Evolutionary conservation across 306 rosid species (phyloP).

Genomic region (Cajanus cajan): DNA sequence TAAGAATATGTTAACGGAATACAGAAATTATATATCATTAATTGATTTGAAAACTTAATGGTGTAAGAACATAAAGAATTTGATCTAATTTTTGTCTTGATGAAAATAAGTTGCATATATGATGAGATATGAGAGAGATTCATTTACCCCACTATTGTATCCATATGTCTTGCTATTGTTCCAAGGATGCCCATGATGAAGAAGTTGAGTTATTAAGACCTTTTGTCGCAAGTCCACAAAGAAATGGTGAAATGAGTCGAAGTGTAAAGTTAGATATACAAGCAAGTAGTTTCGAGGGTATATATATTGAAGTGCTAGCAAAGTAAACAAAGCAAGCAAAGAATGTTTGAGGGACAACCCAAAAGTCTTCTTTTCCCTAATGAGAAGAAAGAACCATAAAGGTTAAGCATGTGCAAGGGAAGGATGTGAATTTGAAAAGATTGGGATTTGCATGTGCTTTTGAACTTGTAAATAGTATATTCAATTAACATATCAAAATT

Average conservation of each 20-base stretch:
- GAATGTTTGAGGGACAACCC: constrained; percentile 40
- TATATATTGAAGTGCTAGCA: neutral
- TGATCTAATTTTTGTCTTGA: neutral
- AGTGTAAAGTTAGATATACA: neutral
- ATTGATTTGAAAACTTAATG: neutral
- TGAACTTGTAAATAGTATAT: neutral
- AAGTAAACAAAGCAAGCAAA: constrained; percentile 38
- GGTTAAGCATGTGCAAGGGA: neutral
- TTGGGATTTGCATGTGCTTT: constrained; percentile 11
- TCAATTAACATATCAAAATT: neutral
- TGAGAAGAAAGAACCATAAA: constrained; percentile 38
- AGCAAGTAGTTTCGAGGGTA: neutral
- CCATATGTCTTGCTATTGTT: constrained; percentile 59
- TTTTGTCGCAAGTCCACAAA: neutral
- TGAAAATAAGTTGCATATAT: neutral
- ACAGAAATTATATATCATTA: neutral
- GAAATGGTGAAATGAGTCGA: constrained; percentile 5
- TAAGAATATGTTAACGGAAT: neutral
- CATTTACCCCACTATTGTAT: constrained; percentile 67
- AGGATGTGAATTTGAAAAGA: neutral
- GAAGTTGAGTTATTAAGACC: constrained; percentile 20
- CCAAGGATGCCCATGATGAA: constrained; percentile 70
- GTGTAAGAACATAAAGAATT: neutral
- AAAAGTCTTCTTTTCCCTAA: constrained; percentile 57
- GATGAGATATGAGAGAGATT: neutral